Evolutionary conservation across 495 filamentous ascomycete species (phyloP), one percentile per base, ranked within the genome.

Genomic region (Podospora australis): DNA sequence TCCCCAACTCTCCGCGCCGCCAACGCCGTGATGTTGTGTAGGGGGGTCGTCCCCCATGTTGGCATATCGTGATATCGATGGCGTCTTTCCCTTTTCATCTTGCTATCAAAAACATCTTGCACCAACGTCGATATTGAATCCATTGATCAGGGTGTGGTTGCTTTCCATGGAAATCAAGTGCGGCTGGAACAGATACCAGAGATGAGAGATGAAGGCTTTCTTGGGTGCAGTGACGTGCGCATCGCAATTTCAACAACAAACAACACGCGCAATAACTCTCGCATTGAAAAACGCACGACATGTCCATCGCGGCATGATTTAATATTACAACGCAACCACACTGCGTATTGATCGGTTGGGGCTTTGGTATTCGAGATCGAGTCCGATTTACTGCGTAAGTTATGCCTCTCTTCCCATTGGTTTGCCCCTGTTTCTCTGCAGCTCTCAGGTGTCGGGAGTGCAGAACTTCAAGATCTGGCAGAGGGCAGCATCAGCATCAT

Each of bases 221-320:
- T 28, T 7, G 11, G 9, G 26, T 13, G 36, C 21, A 9, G 20
- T 36, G 48, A 32, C 39, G 29, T 38, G 40, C 48, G 41, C 16
- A 50, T 50, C 48, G 32, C 48, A 50, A 51, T 51, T 29, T 46
- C 7, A 38, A n/a, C n/a, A n/a, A n/a, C n/a, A 28, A 14, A 17
- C 40, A 29, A 43, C 24, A 7, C 24, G 22, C 21, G 35, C 11
- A 20, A 39, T 39, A 4, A 2, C 13, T n/a, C 39, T 43, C 32
- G 32, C n/a, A n/a, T n/a, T n/a, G n/a, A n/a, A n/a, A n/a, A 36
- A 36, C 19, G 32, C 32, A 36, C 32, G 13, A 36, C 10, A 36
- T 36, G 32, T 17, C 10, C 14, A 36, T 36, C n/a, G 32, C 32
- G 32, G 32, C 32, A 36, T 36, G 2, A 8, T 13, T n/a, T 13